These are phyloP conservation scores for Pythium rishiriense DNA, from an alignment of 352 stramenopile genomes.

Conservation along the genomic window DNA sequence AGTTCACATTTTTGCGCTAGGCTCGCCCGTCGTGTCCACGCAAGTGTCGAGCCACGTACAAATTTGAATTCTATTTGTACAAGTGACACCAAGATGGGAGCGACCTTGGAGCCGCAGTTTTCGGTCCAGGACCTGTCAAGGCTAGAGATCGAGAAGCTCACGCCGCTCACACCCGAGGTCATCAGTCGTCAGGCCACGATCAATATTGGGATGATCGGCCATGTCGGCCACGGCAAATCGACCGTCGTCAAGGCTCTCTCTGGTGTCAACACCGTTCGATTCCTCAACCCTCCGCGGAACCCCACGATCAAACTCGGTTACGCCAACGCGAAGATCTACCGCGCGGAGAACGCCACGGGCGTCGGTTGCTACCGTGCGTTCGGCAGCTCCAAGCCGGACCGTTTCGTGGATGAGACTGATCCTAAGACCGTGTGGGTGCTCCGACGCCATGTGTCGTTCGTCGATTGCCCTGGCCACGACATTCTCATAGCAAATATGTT, in stretches of 20 bases:
- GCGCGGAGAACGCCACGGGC: conserved; percentile 75
- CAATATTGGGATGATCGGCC: conserved; percentile 99
- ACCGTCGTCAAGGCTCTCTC: conserved; percentile 99
- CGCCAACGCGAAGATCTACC: conserved; percentile 99
- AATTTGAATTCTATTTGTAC: conserved; percentile 2
- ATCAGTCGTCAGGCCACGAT: conserved; percentile 98
- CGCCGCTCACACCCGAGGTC: conserved; percentile 97
- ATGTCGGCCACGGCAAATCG: conserved; percentile 99
- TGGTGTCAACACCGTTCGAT: conserved; percentile 97
- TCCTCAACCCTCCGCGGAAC: conserved; percentile 99
- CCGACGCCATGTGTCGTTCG: conserved; percentile 98
- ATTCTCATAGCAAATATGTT: conserved; percentile 99
- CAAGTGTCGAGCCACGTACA: conserved; percentile 22
- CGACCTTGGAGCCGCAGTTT: conserved; percentile 73
- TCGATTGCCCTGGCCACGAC: conserved; percentile 99
- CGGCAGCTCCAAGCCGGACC: conserved; percentile 86
- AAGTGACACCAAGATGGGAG: conserved; percentile 43
- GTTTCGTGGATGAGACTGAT: conserved; percentile 84
- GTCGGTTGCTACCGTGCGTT: conserved; percentile 89
- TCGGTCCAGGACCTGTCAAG: conserved; percentile 94
- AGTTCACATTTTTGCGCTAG: no score
- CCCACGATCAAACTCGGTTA: conserved; percentile 99
- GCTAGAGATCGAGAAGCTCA: conserved; percentile 96
- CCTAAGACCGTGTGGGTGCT: conserved; percentile 91
- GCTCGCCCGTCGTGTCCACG: conserved; percentile 23